Evolutionary conservation across 2,329 filamentous ascomycete genomes (phyloP), one percentile per base, ranked within the genome.

Genomic region (Aurifilum marmelostoma): DNA sequence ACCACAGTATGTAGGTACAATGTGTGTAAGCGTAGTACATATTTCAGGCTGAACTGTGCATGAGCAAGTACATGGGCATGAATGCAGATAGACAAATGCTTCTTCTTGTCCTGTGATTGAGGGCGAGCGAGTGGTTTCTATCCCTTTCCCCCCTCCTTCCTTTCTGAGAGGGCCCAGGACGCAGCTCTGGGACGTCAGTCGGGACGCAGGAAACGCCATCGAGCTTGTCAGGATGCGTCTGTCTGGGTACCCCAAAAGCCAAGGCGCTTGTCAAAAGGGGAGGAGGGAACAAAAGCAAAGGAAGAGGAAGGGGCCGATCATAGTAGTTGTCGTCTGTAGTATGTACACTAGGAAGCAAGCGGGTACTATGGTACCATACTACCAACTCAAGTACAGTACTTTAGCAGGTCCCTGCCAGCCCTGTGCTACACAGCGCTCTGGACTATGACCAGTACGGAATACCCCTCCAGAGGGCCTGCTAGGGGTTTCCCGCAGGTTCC

Each of bases 391-490:
- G 18, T 47, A 47, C 18, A n/a, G 43, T 47, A 47, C 43, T 47
- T 9, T 47, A 47, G 21, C 43, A 47, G 43, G 52, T 56, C 52
- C 52, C 52, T 56, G 52, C 52, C 52, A 56, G 52, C 52, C 52
- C 52, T 56, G 43, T 47, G 43, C 9, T 47, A n/a, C 43, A 47
- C 11, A n/a, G n/a, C n/a, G 18, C 43, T n/a, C 21, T 47, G 52
- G 16, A 56, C 52, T 3, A 32, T 54, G 50, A 11, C 24, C 14
- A 8, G 11, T 27, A 27, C 14, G 9, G 5, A 11, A 2, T 12
- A 9, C n/a, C 50, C 50, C 24, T 29, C 52, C 4, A 18, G 56
- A 69, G 67, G 67, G 50, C 39, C 47, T 16, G 56, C 58, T 63
- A 64, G n/a, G 39, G 24, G 8, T 34, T 27, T 16, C 43, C 34